Evolutionary conservation across 2,329 filamentous ascomycete species (phyloP), one percentile per base, ranked within the genome.

Genomic region (Didymella pomorum): DNA sequence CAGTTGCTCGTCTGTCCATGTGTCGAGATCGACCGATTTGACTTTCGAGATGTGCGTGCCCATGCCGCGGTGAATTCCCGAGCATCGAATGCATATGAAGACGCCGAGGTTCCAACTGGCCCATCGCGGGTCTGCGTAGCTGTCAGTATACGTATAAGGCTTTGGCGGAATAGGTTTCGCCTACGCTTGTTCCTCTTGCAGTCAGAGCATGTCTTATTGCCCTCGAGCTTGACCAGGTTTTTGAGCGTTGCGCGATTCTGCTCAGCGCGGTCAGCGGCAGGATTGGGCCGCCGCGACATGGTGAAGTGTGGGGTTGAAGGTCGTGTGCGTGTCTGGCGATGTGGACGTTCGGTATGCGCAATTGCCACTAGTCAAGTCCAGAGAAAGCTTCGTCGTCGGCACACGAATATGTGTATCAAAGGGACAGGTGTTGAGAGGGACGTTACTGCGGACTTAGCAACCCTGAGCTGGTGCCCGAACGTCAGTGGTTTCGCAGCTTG

Each of bases 141-240:
- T 49, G 67, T 78, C 48, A 73, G 71, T 68, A n/a, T 25, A 16
- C 42, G 29, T 37, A 16, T 4, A 33, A 18, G n/a, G 50, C n/a
- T 39, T 33, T 6, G 55, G 14, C 42, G 11, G 23, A 16, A 14
- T 16, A 10, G 39, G 14, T 26, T 44, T 29, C 11, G 23, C 89
- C 68, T 79, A 96, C 93, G 95, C 79, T 98, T 99, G 83, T 98
- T 99, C 78, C 90, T 89, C 84, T 99, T 99, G 87, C 95, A 99
- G 79, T 99, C 95, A 61, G 94, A 92, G 83, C 95, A 99, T 75
- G 91, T 87, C 83, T 99, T 99, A 83, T 99, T 99, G 63, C 88
- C 82, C 75, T 98, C 94, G 68, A 99, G 82, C 82, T 98, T 99
- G 76, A 98, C 84, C 69, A 99, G 86, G 75, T 87, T 93, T 84